Evolutionary conservation across 208 protist genomes (phyloP).

Genomic region (Crithidia expoeki): DNA sequence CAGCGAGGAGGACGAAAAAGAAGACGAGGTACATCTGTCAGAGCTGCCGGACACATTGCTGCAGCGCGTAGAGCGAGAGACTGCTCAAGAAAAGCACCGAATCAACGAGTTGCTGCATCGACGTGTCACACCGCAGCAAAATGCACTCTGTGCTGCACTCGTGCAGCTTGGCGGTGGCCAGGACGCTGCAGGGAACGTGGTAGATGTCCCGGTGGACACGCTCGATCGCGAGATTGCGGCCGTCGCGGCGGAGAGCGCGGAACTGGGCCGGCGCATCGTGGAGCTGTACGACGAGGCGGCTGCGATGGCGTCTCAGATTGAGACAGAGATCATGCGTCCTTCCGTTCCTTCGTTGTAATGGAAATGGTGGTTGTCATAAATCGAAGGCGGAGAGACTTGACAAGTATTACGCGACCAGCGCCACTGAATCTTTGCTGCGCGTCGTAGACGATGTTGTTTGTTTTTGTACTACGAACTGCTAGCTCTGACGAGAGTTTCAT

Average conservation of each 20-base stretch:
- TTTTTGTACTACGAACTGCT: too few relatives aligned
- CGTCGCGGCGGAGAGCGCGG: slow-evolving; percentile 53
- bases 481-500: too few relatives aligned
- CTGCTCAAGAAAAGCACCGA: slow-evolving; percentile 50
- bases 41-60: slow-evolving; percentile 70
- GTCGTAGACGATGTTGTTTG: too few relatives aligned
- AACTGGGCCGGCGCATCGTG: slow-evolving; percentile 63
- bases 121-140: slow-evolving; percentile 38
- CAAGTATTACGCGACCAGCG: too few relatives aligned
- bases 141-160: slow-evolving; percentile 47
- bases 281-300: slow-evolving; percentile 75
- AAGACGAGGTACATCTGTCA: too few relatives aligned
- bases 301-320: slow-evolving; percentile 46
- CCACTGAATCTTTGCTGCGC: too few relatives aligned
- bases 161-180: slow-evolving; percentile 56
- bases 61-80: slow-evolving; percentile 79
- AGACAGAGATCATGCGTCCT: slow-evolving; percentile 48
- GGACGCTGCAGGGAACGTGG: slow-evolving; percentile 29
- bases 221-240: slow-evolving; percentile 72
- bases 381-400: too few relatives aligned
- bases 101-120: slow-evolving; percentile 35
- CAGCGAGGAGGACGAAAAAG: background rate
- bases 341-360: slow-evolving; percentile 50
- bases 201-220: slow-evolving; percentile 59
- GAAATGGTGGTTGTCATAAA: background rate